phyloP scores from a whole-genome alignment of 2,329 filamentous ascomycete genomes.

The Acrodontium crateriforme region DNA sequence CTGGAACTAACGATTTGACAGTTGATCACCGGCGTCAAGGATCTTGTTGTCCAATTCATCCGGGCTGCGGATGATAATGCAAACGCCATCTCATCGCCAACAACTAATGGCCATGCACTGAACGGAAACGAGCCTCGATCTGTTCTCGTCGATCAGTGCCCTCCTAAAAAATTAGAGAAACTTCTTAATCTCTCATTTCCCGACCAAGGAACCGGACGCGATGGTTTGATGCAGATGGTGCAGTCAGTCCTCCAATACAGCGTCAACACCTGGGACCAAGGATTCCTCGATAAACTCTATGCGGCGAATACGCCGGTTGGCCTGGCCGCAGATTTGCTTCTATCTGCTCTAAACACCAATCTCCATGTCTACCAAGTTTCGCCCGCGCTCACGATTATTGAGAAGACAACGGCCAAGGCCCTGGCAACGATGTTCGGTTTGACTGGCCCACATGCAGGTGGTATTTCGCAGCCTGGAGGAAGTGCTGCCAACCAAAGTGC shows the following conservation, averaged over 20 bases:
- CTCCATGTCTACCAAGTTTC: constrained; percentile 91
- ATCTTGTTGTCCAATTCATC: constrained; percentile 58
- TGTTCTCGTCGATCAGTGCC: constrained; percentile 30
- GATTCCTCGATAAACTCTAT: constrained; percentile 92
- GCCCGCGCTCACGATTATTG: constrained; percentile 72
- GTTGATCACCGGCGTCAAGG: constrained; percentile 55
- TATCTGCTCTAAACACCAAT: constrained; percentile 84
- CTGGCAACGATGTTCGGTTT: constrained; percentile 70
- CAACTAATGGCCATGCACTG: neutral
- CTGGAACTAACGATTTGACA: constrained; percentile 21
- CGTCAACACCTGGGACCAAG: constrained; percentile 98
- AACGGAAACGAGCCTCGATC: constrained; percentile 13
- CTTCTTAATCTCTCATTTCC: constrained; percentile 27
- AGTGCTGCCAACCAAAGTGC: constrained; percentile 74
- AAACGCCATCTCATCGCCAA: constrained; percentile 20
- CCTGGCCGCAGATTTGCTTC: constrained; percentile 68
- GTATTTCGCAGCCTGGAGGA: constrained; percentile 66
- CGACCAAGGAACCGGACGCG: constrained; percentile 25
- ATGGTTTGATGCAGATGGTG: constrained; percentile 37
- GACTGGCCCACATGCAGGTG: constrained; percentile 51
- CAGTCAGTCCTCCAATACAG: constrained; percentile 64
- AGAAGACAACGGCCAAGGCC: constrained; percentile 63
- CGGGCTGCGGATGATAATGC: constrained; percentile 53
- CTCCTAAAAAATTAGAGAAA: constrained; percentile 28
- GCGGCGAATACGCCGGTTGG: constrained; percentile 80